phyloP scores from a whole-genome alignment of 148 eudicot species.

The Rhododendron molle region DNA sequence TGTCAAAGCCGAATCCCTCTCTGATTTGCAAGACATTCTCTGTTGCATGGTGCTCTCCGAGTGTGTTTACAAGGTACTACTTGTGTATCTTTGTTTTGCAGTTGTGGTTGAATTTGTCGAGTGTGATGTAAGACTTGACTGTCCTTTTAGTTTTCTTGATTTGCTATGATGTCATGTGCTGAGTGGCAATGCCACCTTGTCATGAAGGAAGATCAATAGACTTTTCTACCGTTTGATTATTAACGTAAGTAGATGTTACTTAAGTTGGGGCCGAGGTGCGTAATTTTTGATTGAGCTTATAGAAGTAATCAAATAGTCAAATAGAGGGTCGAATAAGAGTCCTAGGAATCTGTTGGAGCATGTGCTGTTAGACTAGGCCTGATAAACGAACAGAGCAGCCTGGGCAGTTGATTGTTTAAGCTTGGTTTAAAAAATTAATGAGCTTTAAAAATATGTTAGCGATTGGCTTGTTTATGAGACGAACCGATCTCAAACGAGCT shows the following conservation, averaged over 20 bases:
- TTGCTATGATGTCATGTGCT: not conserved
- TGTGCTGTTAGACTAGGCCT: not conserved
- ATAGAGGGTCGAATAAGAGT: not conserved
- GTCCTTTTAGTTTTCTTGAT: not conserved
- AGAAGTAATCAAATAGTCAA: not conserved
- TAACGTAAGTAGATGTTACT: not conserved
- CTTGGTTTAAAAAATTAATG: not conserved
- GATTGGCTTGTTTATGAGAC: not conserved
- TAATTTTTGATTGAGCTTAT: not conserved
- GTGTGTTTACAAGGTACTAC: slow-evolving; percentile 84
- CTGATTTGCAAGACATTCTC: slow-evolving; percentile 92
- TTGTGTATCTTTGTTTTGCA: not conserved
- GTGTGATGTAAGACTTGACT: not conserved
- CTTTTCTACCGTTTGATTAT: not conserved
- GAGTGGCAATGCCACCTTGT: not conserved
- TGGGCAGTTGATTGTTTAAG: not conserved
- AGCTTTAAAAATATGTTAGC: not conserved
- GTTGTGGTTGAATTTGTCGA: not conserved
- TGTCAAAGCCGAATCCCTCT: slow-evolving; percentile 72
- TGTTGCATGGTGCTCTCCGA: slow-evolving; percentile 95
- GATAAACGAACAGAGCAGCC: not conserved
- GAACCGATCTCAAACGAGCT: not conserved
- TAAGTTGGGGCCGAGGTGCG: not conserved
- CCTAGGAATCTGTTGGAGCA: not conserved
- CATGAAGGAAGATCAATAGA: not conserved